phyloP scores from a whole-genome alignment of 768 basidiomycete species.

The Trametes cubensis region DNA sequence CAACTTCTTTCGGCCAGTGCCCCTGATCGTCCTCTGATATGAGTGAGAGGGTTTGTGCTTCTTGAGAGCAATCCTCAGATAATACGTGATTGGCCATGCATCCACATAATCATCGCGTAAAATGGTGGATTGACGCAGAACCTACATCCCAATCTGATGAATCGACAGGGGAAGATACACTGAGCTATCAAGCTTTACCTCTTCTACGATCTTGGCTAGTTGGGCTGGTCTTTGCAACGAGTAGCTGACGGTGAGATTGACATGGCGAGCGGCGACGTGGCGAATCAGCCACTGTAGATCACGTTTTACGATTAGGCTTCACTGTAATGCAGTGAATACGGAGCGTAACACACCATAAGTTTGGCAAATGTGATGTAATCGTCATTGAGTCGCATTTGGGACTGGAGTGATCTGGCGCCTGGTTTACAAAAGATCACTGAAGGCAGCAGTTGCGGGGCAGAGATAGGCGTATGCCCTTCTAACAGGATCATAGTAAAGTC shows the following conservation, averaged over 20 bases:
- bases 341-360: conserved; percentile 1
- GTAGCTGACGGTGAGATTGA: neutral
- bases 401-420: neutral
- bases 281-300: conserved; percentile 1
- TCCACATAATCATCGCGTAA: conserved; percentile 1
- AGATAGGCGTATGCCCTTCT: neutral
- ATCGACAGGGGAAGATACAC: no score
- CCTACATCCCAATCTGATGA: neutral
- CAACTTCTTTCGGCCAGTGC: no score
- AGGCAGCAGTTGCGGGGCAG: neutral
- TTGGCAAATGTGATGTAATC: neutral
- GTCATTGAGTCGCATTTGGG: neutral
- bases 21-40: no score
- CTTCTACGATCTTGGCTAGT: neutral
- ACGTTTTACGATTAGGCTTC: no score
- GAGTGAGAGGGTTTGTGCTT: neutral
- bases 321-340: no score
- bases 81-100: conserved; percentile 8
- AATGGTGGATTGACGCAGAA: neutral
- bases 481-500: no score
- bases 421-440: neutral
- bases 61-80: conserved; percentile 2
- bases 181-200: neutral
- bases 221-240: neutral
- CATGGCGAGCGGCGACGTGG: neutral